Percentiles rank a stretch among this genome's conserved stretches.
Conservation (phyloP, 306 rosid species). For the Quercus variabilis region DNA sequence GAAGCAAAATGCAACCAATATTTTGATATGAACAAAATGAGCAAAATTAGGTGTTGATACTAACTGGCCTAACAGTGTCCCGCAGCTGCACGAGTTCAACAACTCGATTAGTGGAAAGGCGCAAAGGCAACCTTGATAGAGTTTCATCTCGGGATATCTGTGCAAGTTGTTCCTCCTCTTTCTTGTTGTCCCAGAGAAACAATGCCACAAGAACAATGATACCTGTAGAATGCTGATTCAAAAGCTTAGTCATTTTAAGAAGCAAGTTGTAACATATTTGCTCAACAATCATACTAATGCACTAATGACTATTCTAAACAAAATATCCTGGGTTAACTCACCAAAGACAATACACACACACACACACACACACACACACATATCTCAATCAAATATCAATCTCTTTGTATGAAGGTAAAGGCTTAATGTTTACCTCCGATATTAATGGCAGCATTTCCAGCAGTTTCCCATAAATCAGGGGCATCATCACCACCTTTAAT, state of each 20-base stretch:
- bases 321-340: not conserved
- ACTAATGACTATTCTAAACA: conserved; percentile 10
- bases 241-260: conserved; percentile 57
- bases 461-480: conserved; percentile 79
- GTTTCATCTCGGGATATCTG: conserved; percentile 86
- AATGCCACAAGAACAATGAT: conserved; percentile 68
- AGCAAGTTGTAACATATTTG: conserved; percentile 23
- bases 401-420: conserved; percentile 21
- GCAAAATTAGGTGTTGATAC: conserved; percentile 25
- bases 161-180: conserved; percentile 90
- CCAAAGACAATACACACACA: not conserved
- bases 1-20: too few species aligned
- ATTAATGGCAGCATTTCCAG: conserved; percentile 88
- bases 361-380: too few species aligned
- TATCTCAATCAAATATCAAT: conserved; percentile 19
- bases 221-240: conserved; percentile 80
- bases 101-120: conserved; percentile 90
- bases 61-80: conserved; percentile 86
- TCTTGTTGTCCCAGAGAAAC: conserved; percentile 93
- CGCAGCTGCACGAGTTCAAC: conserved; percentile 98
- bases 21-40: not conserved
- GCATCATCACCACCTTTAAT: conserved; percentile 76
- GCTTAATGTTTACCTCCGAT: conserved; percentile 65
- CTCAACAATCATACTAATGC: not conserved
- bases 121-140: conserved; percentile 87